Conservation (phyloP, 768 basidiomycete species). For the Favolaschia claudopus region DNA sequence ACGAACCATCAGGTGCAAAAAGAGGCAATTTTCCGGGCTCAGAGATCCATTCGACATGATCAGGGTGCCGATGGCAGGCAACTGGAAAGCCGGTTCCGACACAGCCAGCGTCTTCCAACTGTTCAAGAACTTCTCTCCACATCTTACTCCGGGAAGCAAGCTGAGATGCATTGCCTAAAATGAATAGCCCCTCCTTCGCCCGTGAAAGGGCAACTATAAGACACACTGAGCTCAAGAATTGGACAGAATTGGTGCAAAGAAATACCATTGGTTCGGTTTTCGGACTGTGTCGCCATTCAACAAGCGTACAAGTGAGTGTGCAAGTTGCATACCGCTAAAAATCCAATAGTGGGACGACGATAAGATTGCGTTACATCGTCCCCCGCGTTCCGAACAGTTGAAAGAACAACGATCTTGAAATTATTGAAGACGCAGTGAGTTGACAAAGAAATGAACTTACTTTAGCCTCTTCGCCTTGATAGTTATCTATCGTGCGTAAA, state of each 20-base stretch:
- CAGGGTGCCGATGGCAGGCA: conserved; percentile 62
- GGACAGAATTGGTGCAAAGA: background rate
- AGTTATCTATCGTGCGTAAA: conserved; percentile 80
- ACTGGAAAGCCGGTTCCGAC: conserved; percentile 65
- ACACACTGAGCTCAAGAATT: background rate
- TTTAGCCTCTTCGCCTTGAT: conserved; percentile 77
- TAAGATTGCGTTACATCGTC: conserved; percentile 34
- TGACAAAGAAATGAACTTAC: conserved; percentile 35
- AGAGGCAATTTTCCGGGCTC: conserved; percentile 58
- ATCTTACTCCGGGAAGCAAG: conserved; percentile 58
- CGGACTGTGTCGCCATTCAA: conserved; percentile 45
- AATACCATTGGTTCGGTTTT: conserved; percentile 61
- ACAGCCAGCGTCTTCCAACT: conserved; percentile 54
- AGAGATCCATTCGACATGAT: conserved; percentile 47
- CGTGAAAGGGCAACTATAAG: conserved; percentile 71
- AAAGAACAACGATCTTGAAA: conserved; percentile 70
- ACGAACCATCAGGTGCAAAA: conserved; percentile 64
- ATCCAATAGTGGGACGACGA: conserved; percentile 63
- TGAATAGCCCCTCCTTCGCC: conserved; percentile 75
- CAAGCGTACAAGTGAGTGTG: background rate
- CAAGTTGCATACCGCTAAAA: conserved; percentile 75
- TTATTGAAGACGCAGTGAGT: background rate
- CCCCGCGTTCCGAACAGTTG: conserved; percentile 76
- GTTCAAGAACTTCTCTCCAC: conserved; percentile 67
- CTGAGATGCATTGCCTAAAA: conserved; percentile 72